Evolutionary conservation across 2,329 filamentous ascomycete species (phyloP).

Genomic region (Elsinoe fawcettii): DNA sequence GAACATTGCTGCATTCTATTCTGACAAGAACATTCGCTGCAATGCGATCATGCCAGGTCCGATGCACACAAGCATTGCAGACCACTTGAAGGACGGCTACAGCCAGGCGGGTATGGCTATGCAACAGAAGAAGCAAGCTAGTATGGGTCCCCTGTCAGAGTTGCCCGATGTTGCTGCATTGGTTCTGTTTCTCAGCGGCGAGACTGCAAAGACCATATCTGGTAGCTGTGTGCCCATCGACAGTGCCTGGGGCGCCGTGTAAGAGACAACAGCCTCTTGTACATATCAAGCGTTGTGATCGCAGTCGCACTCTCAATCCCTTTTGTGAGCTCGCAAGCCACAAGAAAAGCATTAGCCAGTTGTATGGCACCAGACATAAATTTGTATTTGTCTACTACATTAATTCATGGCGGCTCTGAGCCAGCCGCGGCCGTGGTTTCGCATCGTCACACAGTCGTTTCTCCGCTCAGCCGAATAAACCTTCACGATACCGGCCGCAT

Average conservation of each 20-base stretch:
- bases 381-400: neutral
- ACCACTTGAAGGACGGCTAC: conserved; percentile 32
- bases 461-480: neutral
- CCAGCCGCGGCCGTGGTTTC: neutral
- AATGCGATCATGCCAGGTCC: conserved; percentile 46
- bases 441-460: neutral
- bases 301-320: neutral
- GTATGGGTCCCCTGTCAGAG: conserved; percentile 18
- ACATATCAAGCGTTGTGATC: neutral
- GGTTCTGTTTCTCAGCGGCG: conserved; percentile 28
- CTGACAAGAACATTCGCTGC: conserved; percentile 45
- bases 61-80: conserved; percentile 51
- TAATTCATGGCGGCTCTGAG: neutral
- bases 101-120: conserved; percentile 27
- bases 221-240: conserved; percentile 23
- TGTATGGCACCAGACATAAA: neutral
- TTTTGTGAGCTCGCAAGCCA: neutral
- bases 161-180: conserved; percentile 28
- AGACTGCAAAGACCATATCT: conserved; percentile 28
- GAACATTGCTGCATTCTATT: conserved; percentile 52
- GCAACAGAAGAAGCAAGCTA: conserved; percentile 22
- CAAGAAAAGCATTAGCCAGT: too few species aligned
- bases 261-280: neutral
- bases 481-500: neutral
- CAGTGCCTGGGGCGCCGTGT: conserved; percentile 4